Conservation (phyloP, 1,284 basidiomycete genomes). For the Coriolopsis trogii region DNA sequence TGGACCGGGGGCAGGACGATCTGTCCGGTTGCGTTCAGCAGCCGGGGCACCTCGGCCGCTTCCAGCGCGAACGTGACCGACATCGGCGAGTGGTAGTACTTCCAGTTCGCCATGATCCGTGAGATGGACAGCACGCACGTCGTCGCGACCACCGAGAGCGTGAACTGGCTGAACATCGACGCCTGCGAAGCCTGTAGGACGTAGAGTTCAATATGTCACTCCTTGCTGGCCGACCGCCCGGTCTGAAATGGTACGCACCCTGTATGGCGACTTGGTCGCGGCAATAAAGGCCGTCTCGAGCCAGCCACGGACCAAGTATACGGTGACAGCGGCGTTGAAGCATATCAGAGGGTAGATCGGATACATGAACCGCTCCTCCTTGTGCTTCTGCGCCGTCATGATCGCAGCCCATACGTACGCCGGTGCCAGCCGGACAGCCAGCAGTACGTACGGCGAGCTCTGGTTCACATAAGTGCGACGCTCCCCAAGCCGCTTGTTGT, state of each 20-base stretch:
- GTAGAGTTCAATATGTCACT: too few relatives aligned
- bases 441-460: conserved; percentile 78
- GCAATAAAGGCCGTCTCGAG: conserved; percentile 77
- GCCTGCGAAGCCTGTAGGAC: conserved; percentile 72
- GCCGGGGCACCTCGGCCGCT: conserved; percentile 76
- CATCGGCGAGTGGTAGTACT: conserved; percentile 93
- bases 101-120: conserved; percentile 80
- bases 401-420: conserved; percentile 90
- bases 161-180: conserved; percentile 76
- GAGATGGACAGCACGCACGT: conserved; percentile 75
- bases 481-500: conserved; percentile 80
- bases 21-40: conserved; percentile 76
- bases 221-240: too few relatives aligned
- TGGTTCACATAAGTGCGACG: conserved; percentile 54
- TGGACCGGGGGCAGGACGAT: conserved; percentile 44
- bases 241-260: conserved; percentile 62
- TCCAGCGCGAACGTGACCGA: conserved; percentile 77
- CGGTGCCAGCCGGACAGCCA: conserved; percentile 78
- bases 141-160: conserved; percentile 68
- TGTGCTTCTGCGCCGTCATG: conserved; percentile 85
- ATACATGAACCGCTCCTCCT: conserved; percentile 98
- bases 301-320: conserved; percentile 87
- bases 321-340: conserved; percentile 89
- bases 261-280: conserved; percentile 82
- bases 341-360: conserved; percentile 91